Evolutionary conservation across 2,329 filamentous ascomycete genomes (phyloP).

Genomic region (Trichoderma atrobrunneum): DNA sequence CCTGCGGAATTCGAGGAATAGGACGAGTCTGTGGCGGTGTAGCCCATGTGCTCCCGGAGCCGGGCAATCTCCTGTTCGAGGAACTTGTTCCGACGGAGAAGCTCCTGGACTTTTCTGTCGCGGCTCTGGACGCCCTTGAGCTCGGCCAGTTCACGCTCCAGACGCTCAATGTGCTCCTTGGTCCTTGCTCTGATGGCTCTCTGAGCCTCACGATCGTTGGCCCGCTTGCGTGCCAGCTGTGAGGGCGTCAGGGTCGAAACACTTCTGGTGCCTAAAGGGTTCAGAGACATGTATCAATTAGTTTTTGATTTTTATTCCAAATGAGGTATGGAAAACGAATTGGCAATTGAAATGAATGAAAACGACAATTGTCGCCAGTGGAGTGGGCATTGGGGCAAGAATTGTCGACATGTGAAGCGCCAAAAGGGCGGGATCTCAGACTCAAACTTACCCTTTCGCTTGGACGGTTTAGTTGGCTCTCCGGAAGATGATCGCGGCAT

Average conservation of each 20-base stretch:
- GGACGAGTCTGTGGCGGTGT: constrained; percentile 40
- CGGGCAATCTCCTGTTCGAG: constrained; percentile 52
- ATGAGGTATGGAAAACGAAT: neutral
- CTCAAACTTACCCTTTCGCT: constrained; percentile 44
- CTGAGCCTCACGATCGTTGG: constrained; percentile 89
- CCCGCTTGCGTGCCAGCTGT: constrained; percentile 84
- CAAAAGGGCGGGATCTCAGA: neutral
- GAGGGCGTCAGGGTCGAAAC: constrained; percentile 85
- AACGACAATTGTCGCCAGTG: neutral
- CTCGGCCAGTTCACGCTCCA: constrained; percentile 73
- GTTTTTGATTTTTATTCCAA: neutral
- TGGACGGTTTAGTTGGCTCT: constrained; percentile 43
- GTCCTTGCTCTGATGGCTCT: constrained; percentile 83
- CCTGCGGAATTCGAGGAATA: constrained; percentile 39
- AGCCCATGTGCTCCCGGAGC: constrained; percentile 45
- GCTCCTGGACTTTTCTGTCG: constrained; percentile 51
- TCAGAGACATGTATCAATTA: neutral
- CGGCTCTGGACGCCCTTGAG: constrained; percentile 53
- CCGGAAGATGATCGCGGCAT: constrained; percentile 44
- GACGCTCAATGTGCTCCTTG: constrained; percentile 76
- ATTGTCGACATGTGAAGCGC: neutral
- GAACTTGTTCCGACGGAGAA: constrained; percentile 50
- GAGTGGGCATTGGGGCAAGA: neutral
- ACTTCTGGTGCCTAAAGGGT: constrained; percentile 59
- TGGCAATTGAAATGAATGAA: neutral